Evolutionary conservation across 2,329 filamentous ascomycete genomes (phyloP).

Genomic region (Penicillium sumatraense): DNA sequence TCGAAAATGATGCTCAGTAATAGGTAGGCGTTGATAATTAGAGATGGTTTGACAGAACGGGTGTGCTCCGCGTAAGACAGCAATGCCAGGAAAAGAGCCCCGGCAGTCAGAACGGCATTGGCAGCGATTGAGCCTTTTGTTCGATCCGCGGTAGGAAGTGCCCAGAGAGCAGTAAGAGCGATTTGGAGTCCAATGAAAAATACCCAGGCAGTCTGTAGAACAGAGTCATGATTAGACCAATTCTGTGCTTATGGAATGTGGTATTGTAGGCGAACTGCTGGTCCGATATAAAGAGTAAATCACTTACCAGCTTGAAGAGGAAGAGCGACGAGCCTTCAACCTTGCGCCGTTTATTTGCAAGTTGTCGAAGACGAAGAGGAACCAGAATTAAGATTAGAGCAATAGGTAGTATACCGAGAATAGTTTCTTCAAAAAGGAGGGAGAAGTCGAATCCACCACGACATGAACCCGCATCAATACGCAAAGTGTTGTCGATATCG

Average conservation of each 20-base stretch:
- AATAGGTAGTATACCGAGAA: conserved; percentile 44
- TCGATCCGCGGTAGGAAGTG: conserved; percentile 32
- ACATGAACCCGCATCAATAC: conserved; percentile 39
- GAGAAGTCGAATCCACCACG: conserved; percentile 51
- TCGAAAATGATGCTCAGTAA: conserved; percentile 52
- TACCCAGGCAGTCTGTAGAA: conserved; percentile 35
- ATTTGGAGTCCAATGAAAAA: conserved; percentile 42
- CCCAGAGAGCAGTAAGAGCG: conserved; percentile 43
- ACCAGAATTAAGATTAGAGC: conserved; percentile 40
- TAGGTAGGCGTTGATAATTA: conserved; percentile 54
- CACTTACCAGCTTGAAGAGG: conserved; percentile 42
- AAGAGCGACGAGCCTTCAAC: conserved; percentile 37
- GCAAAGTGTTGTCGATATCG: conserved; percentile 41
- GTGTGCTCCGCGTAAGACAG: conserved; percentile 55
- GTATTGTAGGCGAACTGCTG: not conserved
- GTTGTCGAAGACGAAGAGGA: conserved; percentile 41
- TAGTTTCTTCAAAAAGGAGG: conserved; percentile 51
- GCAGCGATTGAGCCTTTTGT: conserved; percentile 42
- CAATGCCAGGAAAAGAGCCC: conserved; percentile 37
- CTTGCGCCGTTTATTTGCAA: conserved; percentile 40
- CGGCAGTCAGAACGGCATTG: conserved; percentile 35
- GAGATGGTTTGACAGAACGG: conserved; percentile 51
- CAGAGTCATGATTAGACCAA: conserved; percentile 9
- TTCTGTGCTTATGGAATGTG: not conserved
- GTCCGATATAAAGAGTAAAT: not conserved